Conservation (phyloP, 176 grass and related monocot species). For the Oryza australiensis region DNA sequence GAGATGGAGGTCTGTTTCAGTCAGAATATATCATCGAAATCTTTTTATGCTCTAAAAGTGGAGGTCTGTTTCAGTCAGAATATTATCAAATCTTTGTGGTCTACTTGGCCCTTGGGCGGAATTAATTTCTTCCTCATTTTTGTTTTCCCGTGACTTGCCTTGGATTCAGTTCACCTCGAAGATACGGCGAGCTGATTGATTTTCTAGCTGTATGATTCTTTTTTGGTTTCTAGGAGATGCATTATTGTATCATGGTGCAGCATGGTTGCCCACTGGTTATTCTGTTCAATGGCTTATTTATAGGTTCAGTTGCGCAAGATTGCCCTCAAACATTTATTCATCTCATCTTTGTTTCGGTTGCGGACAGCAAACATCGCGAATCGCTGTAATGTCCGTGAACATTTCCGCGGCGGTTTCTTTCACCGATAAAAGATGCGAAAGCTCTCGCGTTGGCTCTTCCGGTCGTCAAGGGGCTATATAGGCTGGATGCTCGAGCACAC, state of each 20-base stretch:
- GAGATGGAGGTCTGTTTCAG: constrained; percentile 21
- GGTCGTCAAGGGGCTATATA: constrained; percentile 29
- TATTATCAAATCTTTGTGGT: neutral
- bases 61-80: constrained; percentile 14
- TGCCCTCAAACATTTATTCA: constrained; percentile 32
- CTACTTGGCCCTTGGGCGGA: neutral
- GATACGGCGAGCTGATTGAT: neutral
- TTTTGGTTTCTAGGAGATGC: neutral
- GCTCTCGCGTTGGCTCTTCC: constrained; percentile 5
- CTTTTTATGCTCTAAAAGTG: constrained; percentile 2
- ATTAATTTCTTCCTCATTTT: neutral
- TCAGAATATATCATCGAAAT: constrained; percentile 1
- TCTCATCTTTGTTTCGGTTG: constrained; percentile 16
- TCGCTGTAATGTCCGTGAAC: constrained; percentile 6
- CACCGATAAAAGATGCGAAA: neutral
- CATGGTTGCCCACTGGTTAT: constrained; percentile 5
- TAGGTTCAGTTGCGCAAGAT: neutral
- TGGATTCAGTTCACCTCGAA: neutral
- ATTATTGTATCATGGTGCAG: neutral
- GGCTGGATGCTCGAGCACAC: neutral
- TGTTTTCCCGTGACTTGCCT: neutral
- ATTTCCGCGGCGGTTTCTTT: neutral
- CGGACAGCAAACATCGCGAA: constrained; percentile 20
- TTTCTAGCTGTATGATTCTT: neutral
- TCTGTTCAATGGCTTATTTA: constrained; percentile 26